These are phyloP conservation scores for Diaporthe sp. DNA, from an alignment of 2,329 filamentous ascomycete species.

Conservation along the genomic window DNA sequence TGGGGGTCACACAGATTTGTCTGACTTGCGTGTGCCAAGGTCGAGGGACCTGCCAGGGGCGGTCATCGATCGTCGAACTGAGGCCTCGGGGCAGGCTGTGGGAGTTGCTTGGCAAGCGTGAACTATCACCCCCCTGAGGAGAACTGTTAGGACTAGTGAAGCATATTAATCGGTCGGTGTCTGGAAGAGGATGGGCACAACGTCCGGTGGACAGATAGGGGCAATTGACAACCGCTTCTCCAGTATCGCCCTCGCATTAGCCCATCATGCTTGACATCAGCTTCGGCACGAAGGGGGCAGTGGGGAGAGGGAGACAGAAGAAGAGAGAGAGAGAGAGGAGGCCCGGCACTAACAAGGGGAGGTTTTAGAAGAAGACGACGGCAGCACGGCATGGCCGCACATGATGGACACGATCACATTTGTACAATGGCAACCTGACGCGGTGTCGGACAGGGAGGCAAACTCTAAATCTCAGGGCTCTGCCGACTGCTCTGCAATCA, in stretches of 20 bases:
- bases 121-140: not conserved
- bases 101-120: not conserved
- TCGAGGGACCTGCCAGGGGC: slow-evolving; percentile 23
- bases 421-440: not conserved
- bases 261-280: not conserved
- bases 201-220: not conserved
- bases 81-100: slow-evolving; percentile 15
- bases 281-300: not conserved
- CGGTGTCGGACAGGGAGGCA: slow-evolving; percentile 13
- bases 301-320: not conserved
- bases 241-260: not conserved
- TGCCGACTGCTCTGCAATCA: slow-evolving; percentile 5
- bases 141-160: slow-evolving; percentile 1
- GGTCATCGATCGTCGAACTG: slow-evolving; percentile 22
- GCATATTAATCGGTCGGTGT: slow-evolving; percentile 5
- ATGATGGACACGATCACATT: not conserved
- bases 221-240: not conserved
- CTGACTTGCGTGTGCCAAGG: slow-evolving; percentile 31
- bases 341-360: not conserved
- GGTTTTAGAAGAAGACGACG: not conserved
- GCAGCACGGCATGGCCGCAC: not conserved
- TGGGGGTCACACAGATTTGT: slow-evolving; percentile 24
- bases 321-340: not conserved
- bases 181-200: slow-evolving; percentile 13
- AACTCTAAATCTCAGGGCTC: slow-evolving; percentile 3